Evolutionary conservation across 768 basidiomycete genomes (phyloP), one percentile per base, ranked within the genome.

Genomic region (Hericium rajendrae): DNA sequence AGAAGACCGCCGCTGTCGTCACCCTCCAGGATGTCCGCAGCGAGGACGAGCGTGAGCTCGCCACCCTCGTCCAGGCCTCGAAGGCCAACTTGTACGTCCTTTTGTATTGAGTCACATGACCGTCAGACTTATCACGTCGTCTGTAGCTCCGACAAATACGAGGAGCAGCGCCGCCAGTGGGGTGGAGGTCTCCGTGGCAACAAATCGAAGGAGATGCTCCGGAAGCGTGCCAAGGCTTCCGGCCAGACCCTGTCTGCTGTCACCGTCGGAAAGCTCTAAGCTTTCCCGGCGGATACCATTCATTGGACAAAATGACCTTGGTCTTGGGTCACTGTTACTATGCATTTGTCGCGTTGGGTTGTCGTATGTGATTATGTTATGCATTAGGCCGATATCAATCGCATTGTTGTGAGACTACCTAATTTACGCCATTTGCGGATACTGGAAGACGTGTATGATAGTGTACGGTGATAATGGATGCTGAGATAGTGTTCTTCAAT

Each of bases 141-240:
- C 0, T 60, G 4, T 48, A 91, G 88, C 81, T 76, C 86, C 56
- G 90, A 91, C 74, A 97, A 95, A 76, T 91, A 91, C 74, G 94
- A 95, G 64, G 93, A 94, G 66, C 80, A 86, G 55, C 85, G 91
- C 62, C 83, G 88, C 68, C 83, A 85, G 65, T 98, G 95, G 95
- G 94, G 94, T 72, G 94, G 94, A 78, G 94, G 94, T 71, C 66
- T 92, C 70, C 91, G 92, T 76, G 93, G 94, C 65, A 86, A 89
- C 81, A 95, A 97, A 78, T 92, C 91, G 40, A 84, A 90, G 49
- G 86, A 89, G 72, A 95, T 90, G 88, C 80, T 97, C 69, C 81
- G 86, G 73, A 93, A 92, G 78, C 87, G 93, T 62, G 94, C 93
- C 60, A 95, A 94, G 82, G 91, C 91, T 64, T 75, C 85, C 59